Evolutionary conservation across 352 stramenopile species (phyloP).

Genomic region (Phytophthora podocarpi): DNA sequence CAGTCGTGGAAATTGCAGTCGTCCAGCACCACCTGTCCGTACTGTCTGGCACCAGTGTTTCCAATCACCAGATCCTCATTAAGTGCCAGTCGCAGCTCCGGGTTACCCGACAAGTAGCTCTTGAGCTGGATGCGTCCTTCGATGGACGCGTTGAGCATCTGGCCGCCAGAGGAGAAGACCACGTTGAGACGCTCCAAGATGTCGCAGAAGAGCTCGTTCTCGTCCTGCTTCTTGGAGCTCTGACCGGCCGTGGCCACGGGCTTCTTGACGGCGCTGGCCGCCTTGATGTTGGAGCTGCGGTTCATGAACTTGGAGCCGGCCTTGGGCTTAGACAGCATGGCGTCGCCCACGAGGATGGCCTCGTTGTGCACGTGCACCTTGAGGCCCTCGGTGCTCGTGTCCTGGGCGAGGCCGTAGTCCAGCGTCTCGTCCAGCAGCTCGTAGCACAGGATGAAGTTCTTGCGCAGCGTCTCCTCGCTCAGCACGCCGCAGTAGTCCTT

Average conservation of each 20-base stretch:
- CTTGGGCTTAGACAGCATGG: constrained; percentile 86
- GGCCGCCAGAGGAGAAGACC: constrained; percentile 96
- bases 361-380: constrained; percentile 99
- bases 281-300: constrained; percentile 79
- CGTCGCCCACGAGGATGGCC: constrained; percentile 93
- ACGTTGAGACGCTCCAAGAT: constrained; percentile 98
- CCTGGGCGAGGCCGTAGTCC: constrained; percentile 99
- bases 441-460: constrained; percentile 99
- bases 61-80: constrained; percentile 98
- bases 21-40: constrained; percentile 95
- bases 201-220: constrained; percentile 99
- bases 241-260: constrained; percentile 77
- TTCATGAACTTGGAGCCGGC: constrained; percentile 90
- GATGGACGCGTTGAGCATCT: constrained; percentile 98
- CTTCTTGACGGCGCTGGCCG: constrained; percentile 89
- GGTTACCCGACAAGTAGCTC: constrained; percentile 98
- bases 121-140: constrained; percentile 99
- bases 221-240: constrained; percentile 82
- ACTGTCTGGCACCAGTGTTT: constrained; percentile 74
- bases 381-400: constrained; percentile 97
- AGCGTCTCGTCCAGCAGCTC: constrained; percentile 99
- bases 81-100: constrained; percentile 94
- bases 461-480: constrained; percentile 98
- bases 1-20: constrained; percentile 99
- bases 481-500: constrained; percentile 99